Evolutionary conservation across 371 early-diverging fungal genomes (phyloP).

Genomic region (Mucor velutinosus): DNA sequence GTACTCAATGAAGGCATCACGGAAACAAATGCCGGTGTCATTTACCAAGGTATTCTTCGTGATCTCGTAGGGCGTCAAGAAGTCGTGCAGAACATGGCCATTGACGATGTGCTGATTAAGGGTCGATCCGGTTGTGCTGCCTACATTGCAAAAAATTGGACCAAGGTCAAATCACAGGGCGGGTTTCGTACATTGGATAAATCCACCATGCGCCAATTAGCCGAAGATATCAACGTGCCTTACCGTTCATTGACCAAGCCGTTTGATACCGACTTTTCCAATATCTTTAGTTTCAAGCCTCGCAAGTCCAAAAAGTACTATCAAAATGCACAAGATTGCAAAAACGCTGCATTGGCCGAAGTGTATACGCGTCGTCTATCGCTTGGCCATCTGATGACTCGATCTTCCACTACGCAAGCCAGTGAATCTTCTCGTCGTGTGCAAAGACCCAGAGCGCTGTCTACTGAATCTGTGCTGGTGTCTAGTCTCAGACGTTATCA

Average conservation of each 20-base stretch:
- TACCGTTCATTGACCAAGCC: constrained; percentile 26
- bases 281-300: constrained; percentile 33
- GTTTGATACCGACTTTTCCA: constrained; percentile 28
- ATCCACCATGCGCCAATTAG: constrained; percentile 29
- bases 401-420: background rate
- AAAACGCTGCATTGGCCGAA: constrained; percentile 9
- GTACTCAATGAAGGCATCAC: constrained; percentile 43
- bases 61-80: constrained; percentile 50
- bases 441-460: constrained; percentile 24
- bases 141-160: constrained; percentile 34
- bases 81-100: constrained; percentile 43
- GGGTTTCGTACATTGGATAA: constrained; percentile 42
- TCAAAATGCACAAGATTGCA: background rate
- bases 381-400: constrained; percentile 16
- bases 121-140: constrained; percentile 34
- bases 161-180: constrained; percentile 35
- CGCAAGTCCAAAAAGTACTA: constrained; percentile 18
- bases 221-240: constrained; percentile 37
- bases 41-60: constrained; percentile 53
- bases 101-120: constrained; percentile 42
- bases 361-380: constrained; percentile 23
- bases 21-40: constrained; percentile 36
- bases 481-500: background rate
- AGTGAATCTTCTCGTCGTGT: background rate
- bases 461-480: constrained; percentile 13